Conservation (phyloP, 306 rosid species). For the Pterocarpus santalinus region DNA sequence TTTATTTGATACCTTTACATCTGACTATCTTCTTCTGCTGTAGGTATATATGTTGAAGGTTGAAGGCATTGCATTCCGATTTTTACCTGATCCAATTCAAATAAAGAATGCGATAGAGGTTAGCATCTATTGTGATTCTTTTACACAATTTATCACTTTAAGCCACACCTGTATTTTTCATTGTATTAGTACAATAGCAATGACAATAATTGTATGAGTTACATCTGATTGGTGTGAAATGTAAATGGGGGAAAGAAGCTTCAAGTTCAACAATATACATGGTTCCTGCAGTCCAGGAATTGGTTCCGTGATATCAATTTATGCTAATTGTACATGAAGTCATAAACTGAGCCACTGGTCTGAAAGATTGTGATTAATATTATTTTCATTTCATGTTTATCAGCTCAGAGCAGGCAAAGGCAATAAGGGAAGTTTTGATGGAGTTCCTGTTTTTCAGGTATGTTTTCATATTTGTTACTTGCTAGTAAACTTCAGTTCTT, state of each 20-base stretch:
- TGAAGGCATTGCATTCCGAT: constrained; percentile 96
- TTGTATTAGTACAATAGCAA: not conserved
- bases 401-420: constrained; percentile 74
- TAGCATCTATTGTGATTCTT: constrained; percentile 42
- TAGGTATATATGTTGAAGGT: constrained; percentile 98
- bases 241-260: constrained; percentile 26
- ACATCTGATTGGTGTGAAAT: constrained; percentile 8
- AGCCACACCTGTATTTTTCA: not conserved
- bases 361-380: constrained; percentile 36
- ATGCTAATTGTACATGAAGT: constrained; percentile 16
- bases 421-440: constrained; percentile 77
- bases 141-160: not conserved
- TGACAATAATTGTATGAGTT: constrained; percentile 26
- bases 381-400: constrained; percentile 40
- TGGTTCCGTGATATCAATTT: constrained; percentile 11
- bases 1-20: not conserved
- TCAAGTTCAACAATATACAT: not conserved
- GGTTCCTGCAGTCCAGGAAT: constrained; percentile 7
- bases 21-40: constrained; percentile 17
- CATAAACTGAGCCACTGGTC: constrained; percentile 33
- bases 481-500: constrained; percentile 34
- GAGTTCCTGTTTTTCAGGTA: constrained; percentile 98
- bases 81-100: constrained; percentile 96
- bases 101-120: constrained; percentile 95
- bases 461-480: constrained; percentile 41